Evolutionary conservation across 2,329 filamentous ascomycete genomes (phyloP), one percentile per base, ranked within the genome.

Genomic region (Colletotrichum liaoningense): DNA sequence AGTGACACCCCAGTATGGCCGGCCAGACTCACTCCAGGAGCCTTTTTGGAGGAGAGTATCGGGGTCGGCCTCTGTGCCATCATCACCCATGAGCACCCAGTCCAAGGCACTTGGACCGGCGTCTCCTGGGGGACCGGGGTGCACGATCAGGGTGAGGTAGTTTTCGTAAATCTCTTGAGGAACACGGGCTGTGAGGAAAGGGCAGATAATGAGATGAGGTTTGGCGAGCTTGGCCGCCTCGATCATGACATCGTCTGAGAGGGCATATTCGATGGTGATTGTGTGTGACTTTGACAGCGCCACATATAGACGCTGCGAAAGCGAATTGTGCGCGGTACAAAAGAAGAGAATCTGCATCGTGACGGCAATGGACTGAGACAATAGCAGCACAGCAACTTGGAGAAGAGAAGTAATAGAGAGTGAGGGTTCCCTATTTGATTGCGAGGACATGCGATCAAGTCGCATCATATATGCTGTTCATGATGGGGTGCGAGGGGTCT

Each of bases 291-390:
- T 75, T 2, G 80, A 80, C 22, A 85, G 75, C 5, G 78, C 79
- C 24, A 85, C 78, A 68, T 80, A 83, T 9, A 84, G 77, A 26
- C 81, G 79, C 74, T 85, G 84, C 6, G 84, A 85, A 6, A 85
- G 78, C 11, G 83, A 85, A 69, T 85, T 85, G 77, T 85, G 83
- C n/a, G 83, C 83, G 5, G 83, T 85, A 74, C 83, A 85, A n/a
- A 85, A 78, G 72, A 85, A 84, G 65, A 85, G 81, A 55, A 85
- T 83, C 77, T 80, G 81, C 81, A 84, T 83, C 26, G 66, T 73
- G 69, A 55, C 67, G 26, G 64, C 24, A 26, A 33, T 57, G 55
- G 26, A 33, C 22, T 24, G 16, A 26, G 56, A 26, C 30, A 55
- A 14, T 24, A 55, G n/a, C 63, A 49, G 54, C 66, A 46, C 33